Conservation (phyloP, 1,139 yeast species). For the Kodamaea alishanica region DNA sequence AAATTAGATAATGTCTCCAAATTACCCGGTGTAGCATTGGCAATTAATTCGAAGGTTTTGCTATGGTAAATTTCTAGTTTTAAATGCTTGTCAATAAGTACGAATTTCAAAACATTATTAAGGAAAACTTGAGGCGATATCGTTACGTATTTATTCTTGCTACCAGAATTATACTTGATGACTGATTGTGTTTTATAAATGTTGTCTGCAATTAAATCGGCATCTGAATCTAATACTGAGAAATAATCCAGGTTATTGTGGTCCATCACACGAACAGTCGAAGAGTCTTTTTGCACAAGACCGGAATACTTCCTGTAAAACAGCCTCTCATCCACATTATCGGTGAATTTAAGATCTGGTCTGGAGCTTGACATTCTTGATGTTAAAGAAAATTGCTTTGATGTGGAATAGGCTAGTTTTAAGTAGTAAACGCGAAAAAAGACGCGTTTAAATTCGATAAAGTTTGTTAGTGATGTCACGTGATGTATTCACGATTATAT, state of each 20-base stretch:
- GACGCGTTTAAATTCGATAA: neutral
- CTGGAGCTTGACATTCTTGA: slow-evolving; percentile 54
- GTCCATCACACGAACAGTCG: slow-evolving; percentile 65
- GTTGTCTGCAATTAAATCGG: slow-evolving; percentile 73
- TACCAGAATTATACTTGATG: slow-evolving; percentile 50
- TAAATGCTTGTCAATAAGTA: slow-evolving; percentile 63
- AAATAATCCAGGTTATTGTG: slow-evolving; percentile 69
- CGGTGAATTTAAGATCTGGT: slow-evolving; percentile 72
- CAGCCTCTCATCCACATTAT: slow-evolving; percentile 58
- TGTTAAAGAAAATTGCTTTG: neutral
- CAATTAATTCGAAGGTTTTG: slow-evolving; percentile 54
- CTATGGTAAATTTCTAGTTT: slow-evolving; percentile 74
- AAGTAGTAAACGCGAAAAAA: neutral
- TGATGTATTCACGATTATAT: neutral
- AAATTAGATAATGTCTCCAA: slow-evolving; percentile 46
- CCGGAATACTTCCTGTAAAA: slow-evolving; percentile 58
- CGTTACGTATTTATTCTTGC: slow-evolving; percentile 64
- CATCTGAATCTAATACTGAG: slow-evolving; percentile 74
- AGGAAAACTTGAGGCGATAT: slow-evolving; percentile 71
- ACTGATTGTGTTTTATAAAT: slow-evolving; percentile 83
- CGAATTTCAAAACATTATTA: slow-evolving; percentile 56
- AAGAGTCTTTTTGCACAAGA: slow-evolving; percentile 45
- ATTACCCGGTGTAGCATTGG: slow-evolving; percentile 87
- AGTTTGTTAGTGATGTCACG: neutral
- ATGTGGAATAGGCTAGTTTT: neutral